Base-by-base conservation (phyloP, 208 protist species). In the Naegleria fowleri region DNA sequence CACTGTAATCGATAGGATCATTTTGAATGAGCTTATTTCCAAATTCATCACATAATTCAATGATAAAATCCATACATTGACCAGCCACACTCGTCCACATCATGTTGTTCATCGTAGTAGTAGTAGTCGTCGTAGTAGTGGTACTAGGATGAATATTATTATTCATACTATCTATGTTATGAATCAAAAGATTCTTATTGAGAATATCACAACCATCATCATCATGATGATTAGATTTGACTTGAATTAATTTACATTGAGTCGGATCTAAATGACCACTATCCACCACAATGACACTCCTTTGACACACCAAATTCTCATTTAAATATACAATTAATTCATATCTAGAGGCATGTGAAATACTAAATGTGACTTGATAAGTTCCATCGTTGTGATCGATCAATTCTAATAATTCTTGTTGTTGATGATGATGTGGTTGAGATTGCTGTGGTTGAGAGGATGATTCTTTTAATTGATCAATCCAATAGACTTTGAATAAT, bases 21-120 rank as follows among this genome's bases (percentile, higher is more conserved):
- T 40, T 40, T 87, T 41, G 9, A 36, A 13, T 51, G 13, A 36
- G 33, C 2, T 3, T 41, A 33, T 87, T 87, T 29, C 83, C 83
- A 33, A 87, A 87, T 51, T 87, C 39, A 51, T 87, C 83, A 36
- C 83, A 36, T 52, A 40, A 15, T 41, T 41, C 83, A 41, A 87
- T 51, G 6, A 87, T n/a, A n/a, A 87, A 41, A 36, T 15, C 48
- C 0, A 15, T 4, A n/a, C 6, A 9, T 52, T 52, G 19, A 52
- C 83, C 83, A 25, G 83, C 83, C 1, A n/a, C n/a, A n/a, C n/a
- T n/a, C n/a, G n/a, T n/a, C n/a, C n/a, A n/a, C n/a, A n/a, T n/a
- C n/a, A n/a, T n/a, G n/a, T n/a, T n/a, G n/a, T n/a, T n/a, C n/a
- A n/a, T n/a, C n/a, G 43, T 48, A 48, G 43, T 48, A 48, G 43